Evolutionary conservation across 2,329 filamentous ascomycete species (phyloP).

Genomic region (Aureobasidium sp.): DNA sequence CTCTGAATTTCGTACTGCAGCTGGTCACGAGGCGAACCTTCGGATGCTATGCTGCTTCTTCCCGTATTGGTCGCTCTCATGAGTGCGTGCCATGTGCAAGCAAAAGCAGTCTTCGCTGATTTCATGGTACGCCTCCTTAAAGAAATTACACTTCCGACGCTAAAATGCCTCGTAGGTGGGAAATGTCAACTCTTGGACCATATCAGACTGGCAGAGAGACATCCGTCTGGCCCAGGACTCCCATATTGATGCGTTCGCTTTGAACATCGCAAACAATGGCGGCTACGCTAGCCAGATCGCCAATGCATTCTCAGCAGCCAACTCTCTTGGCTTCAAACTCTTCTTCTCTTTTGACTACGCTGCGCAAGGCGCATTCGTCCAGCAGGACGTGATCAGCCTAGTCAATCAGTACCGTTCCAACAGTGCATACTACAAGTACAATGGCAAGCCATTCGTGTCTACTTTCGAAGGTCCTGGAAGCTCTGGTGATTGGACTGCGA

Average conservation of each 20-base stretch:
- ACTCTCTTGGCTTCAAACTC: constrained; percentile 40
- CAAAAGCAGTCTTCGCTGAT: constrained; percentile 5
- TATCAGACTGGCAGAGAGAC: neutral
- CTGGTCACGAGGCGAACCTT: neutral
- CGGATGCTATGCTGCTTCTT: neutral
- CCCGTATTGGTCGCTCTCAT: neutral
- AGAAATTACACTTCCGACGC: neutral
- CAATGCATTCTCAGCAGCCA: constrained; percentile 29
- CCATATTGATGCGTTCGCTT: constrained; percentile 40
- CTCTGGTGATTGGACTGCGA: constrained; percentile 35
- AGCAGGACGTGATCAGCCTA: constrained; percentile 33
- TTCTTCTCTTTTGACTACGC: constrained; percentile 51
- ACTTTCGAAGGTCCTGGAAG: constrained; percentile 42
- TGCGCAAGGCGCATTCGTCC: constrained; percentile 33
- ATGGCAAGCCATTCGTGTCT: constrained; percentile 44
- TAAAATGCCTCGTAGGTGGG: neutral
- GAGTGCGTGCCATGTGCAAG: neutral
- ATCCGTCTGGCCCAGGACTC: neutral
- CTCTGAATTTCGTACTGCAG: neutral
- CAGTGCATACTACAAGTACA: constrained; percentile 41
- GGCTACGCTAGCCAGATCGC: constrained; percentile 23
- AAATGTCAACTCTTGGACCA: neutral
- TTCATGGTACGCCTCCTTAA: neutral
- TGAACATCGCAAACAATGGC: constrained; percentile 36
- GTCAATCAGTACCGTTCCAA: constrained; percentile 37